Percentiles rank a stretch among this genome's conserved stretches.
Conservation (phyloP, 1,284 basidiomycete species). For the Mycosarcoma mackinlayi region DNA sequence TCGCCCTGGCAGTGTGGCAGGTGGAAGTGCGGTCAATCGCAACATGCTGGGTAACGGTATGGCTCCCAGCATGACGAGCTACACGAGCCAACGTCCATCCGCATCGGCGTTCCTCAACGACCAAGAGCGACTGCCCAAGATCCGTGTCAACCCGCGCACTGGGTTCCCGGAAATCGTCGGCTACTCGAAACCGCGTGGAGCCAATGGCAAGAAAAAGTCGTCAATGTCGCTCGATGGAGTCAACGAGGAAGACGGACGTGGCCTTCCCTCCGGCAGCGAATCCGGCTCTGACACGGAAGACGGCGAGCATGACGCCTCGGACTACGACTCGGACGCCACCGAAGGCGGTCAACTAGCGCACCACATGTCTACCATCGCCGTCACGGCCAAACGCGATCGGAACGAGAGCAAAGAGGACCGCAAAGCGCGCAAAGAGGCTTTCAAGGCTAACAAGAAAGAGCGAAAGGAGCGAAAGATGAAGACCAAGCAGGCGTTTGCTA, state of each 20-base stretch:
- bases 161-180: slow-evolving; percentile 61
- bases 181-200: slow-evolving; percentile 43
- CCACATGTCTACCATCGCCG: slow-evolving; percentile 22
- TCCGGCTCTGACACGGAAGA: slow-evolving; percentile 44
- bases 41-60: slow-evolving; percentile 39
- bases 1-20: slow-evolving; percentile 26
- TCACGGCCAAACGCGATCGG: slow-evolving; percentile 42
- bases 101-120: slow-evolving; percentile 42
- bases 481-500: slow-evolving; percentile 54
- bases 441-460: slow-evolving; percentile 74
- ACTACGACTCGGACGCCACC: slow-evolving; percentile 45
- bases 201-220: slow-evolving; percentile 21
- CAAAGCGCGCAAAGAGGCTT: slow-evolving; percentile 84
- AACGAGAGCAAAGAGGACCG: slow-evolving; percentile 85
- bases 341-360: slow-evolving; percentile 29
- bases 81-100: slow-evolving; percentile 29
- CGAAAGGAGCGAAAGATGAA: slow-evolving; percentile 54
- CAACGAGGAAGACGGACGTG: slow-evolving; percentile 13
- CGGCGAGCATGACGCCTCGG: slow-evolving; percentile 10
- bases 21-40: slow-evolving; percentile 13
- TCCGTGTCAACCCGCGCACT: slow-evolving; percentile 60
- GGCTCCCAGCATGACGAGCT: slow-evolving; percentile 42
- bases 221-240: slow-evolving; percentile 6
- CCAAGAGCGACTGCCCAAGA: slow-evolving; percentile 54
- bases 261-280: slow-evolving; percentile 24